A percentile compares a stretch with the other conserved stretches of the same genome.
phyloP scores from a whole-genome alignment of 1,284 basidiomycete species.

The Agaricales sp. region DNA sequence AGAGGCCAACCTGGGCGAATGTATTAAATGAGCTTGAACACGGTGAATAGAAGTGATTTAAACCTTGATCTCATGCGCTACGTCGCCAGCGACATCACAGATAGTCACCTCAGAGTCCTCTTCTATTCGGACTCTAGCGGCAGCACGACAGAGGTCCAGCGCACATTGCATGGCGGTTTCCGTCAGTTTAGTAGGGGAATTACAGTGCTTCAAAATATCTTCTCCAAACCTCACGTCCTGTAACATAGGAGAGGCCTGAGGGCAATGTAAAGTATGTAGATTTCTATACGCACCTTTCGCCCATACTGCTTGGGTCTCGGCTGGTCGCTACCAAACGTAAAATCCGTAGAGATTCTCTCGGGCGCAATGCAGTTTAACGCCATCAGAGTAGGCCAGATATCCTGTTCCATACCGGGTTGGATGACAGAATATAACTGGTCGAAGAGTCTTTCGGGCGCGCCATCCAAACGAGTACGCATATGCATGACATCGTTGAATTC shows the following conservation, averaged over 20 bases:
- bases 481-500: slow-evolving; percentile 74
- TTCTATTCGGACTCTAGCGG: slow-evolving; percentile 26
- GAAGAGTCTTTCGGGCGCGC: slow-evolving; percentile 75
- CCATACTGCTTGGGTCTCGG: not conserved
- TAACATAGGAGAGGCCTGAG: slow-evolving; percentile 2
- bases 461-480: slow-evolving; percentile 59
- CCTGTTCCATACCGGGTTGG: slow-evolving; percentile 43
- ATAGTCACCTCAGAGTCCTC: not conserved
- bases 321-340: not conserved
- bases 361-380: slow-evolving; percentile 71
- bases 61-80: slow-evolving; percentile 75
- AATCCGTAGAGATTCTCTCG: slow-evolving; percentile 53
- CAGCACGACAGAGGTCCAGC: slow-evolving; percentile 77
- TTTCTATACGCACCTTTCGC: slow-evolving; percentile 24
- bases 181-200: slow-evolving; percentile 38
- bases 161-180: slow-evolving; percentile 68
- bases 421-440: slow-evolving; percentile 60
- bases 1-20: slow-evolving; percentile 30
- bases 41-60: slow-evolving; percentile 9
- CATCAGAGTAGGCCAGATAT: slow-evolving; percentile 77
- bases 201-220: slow-evolving; percentile 42
- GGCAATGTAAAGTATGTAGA: slow-evolving; percentile 1
- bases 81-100: slow-evolving; percentile 47
- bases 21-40: slow-evolving; percentile 3
- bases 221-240: slow-evolving; percentile 49